Evolutionary conservation across 441 rosid genomes (phyloP).

Genomic region (Jatropha multifida): DNA sequence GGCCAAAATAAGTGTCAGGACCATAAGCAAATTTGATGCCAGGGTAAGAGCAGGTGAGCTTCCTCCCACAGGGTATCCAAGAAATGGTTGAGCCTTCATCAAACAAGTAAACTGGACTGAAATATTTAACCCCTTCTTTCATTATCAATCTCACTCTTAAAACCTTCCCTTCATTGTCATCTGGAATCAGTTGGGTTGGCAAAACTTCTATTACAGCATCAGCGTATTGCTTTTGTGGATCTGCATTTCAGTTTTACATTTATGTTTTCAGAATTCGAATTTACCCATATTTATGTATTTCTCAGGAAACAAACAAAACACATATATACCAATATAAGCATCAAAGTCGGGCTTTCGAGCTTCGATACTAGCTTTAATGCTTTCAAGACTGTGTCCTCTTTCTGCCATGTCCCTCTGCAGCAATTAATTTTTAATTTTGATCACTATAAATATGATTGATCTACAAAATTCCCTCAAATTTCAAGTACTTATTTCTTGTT

Average conservation of each 20-base stretch:
- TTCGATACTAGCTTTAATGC: slow-evolving; percentile 95
- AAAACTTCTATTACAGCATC: slow-evolving; percentile 95
- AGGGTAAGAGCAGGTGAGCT: slow-evolving; percentile 97
- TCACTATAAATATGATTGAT: not conserved
- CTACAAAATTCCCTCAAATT: not conserved
- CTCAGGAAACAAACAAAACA: not conserved
- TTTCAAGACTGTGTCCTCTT: slow-evolving; percentile 97
- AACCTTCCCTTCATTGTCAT: slow-evolving; percentile 87
- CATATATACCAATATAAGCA: slow-evolving; percentile 75
- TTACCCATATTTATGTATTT: too few relatives aligned
- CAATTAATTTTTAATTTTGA: not conserved
- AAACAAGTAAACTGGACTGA: slow-evolving; percentile 85
- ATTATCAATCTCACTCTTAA: slow-evolving; percentile 86
- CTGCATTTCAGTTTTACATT: slow-evolving; percentile 30
- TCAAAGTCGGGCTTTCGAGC: slow-evolving; percentile 95
- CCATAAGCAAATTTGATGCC: slow-evolving; percentile 88
- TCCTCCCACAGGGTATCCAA: slow-evolving; percentile 98
- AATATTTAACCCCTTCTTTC: slow-evolving; percentile 89
- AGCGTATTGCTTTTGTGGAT: slow-evolving; percentile 92
- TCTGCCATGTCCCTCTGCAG: slow-evolving; percentile 97
- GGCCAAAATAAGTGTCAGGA: slow-evolving; percentile 70
- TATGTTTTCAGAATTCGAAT: too few relatives aligned
- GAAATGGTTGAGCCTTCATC: slow-evolving; percentile 93
- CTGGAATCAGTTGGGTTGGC: slow-evolving; percentile 88
- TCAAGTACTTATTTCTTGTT: not conserved